Evolutionary conservation across 2,329 filamentous ascomycete genomes (phyloP), one percentile per base, ranked within the genome.

Genomic region (Xylaria hypoxylon): DNA sequence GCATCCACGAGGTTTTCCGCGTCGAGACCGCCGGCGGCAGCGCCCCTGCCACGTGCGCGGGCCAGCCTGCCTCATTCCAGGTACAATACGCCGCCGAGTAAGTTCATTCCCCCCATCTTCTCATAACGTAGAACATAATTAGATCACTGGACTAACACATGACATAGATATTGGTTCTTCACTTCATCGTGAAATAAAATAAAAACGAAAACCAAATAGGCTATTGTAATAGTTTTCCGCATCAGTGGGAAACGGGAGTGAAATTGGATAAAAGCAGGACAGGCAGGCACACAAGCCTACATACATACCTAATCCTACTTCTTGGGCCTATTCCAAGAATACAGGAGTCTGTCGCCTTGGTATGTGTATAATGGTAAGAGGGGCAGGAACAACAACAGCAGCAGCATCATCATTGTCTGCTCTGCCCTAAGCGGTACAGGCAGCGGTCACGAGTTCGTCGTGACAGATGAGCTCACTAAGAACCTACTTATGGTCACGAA

Each of bases 61-160:
- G 88, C 11, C 84, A 88, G 83, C 78, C 83, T 0, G 82, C 84
- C 11, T 75, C 79, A 0, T 94, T 97, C 71, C 82, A 90, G 68
- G 87, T 97, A 15, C 84, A 94, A 75, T 97, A 98, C 80, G 85
- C 92, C 35, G 89, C 94, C 47, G 87, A 94, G 85, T 97, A 92
- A 86, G 90, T 90, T 85, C 47, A 33, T 33, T 22, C 42, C 17
- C 33, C 5, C 22, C 24, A 6, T 28, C 17, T 22, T 15, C 19
- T 52, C 24, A 45, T 60, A 4, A 8, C 22, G 1, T 45, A 2
- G 15, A 7, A 28, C 8, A 11, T 26, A 22, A 53, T 8, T 3
- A 40, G 19, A 45, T 2, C 19, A 40, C 1, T 3, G 38, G 15
- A 56, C 62, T 61, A 19, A 60, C 58, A 5, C 17, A 2, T 22